Evolutionary conservation across 2,329 filamentous ascomycete genomes (phyloP), one percentile per base, ranked within the genome.

Genomic region (Dothistroma septosporum): DNA sequence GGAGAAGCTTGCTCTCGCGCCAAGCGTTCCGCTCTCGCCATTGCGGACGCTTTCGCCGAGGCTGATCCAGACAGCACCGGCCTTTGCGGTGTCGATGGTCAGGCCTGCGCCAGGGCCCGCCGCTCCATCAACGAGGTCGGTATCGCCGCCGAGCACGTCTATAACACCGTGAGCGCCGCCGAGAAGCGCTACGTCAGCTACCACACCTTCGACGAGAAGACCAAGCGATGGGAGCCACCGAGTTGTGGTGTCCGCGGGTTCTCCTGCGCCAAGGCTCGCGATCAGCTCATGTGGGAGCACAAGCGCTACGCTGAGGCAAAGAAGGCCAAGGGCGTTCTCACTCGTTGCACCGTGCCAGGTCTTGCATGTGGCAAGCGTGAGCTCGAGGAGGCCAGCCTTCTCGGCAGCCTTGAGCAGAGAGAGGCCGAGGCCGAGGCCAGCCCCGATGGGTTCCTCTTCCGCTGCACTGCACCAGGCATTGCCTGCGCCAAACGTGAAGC

Each of bases 31-130:
- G 41, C 75, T 70, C 12, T 76, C 67, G 32, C 74, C 71, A 32
- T 78, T 75, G 60, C 78, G 76, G 62, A 78, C 71, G 31, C 76
- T 48, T 63, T 66, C 63, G 68, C 55, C 63, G 64, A 33, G 46
- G 64, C 53, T 55, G 66, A 54, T 63, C 67, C 37, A 60, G 64
- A 53, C 59, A 48, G 57, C 63, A 50, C 68, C 59, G 56, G 70
- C 5, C 74, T 74, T 67, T 79, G 79, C 67, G 64, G 73, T 63
- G 68, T 70, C 47, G 69, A 70, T 24, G 77, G 78, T 41, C 72
- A 77, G 67, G 64, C 73, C 16, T 82, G 80, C 76, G 75, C 71
- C 72, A 78, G 78, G 69, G 75, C 76, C 59, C 78, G 77, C 69
- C 78, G 77, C 64, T 12, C 72, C 72, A 22, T 78, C 77, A 55